Evolutionary conservation across 176 grass and related monocot species (phyloP), one percentile per base, ranked within the genome.

Genomic region (Hyparrhenia diplandra): DNA sequence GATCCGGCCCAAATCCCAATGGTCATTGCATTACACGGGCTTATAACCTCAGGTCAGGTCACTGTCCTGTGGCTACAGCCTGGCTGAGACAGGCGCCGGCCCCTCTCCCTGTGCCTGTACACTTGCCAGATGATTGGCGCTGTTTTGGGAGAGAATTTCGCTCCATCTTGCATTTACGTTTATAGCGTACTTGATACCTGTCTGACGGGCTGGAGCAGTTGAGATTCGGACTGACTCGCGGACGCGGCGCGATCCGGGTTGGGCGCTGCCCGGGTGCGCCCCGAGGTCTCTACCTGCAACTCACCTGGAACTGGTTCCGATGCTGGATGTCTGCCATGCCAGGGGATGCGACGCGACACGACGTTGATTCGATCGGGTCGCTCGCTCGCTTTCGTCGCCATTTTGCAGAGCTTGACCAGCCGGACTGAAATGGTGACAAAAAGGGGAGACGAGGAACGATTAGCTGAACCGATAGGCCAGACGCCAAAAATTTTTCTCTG

Each of bases 131-230:
- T 81, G 76, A 81, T 81, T 36, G 82, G 10, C 18, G 14, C 77
- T 16, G 25, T 64, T 80, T 63, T 5, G 28, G 20, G 55, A 65
- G 77, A 65, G 55, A 69, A 47, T 20, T 81, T 43, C 24, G 71
- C 24, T 63, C 51, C 18, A 49, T 35, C 69, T 32, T 34, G n/a
- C n/a, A n/a, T n/a, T n/a, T n/a, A n/a, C n/a, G 14, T 64, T 51
- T 51, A 51, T 65, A 52, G 60, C n/a, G n/a, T n/a, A n/a, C n/a
- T n/a, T n/a, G n/a, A n/a, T n/a, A n/a, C n/a, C 40, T 75, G 70
- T 42, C 69, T 75, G 76, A 76, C 76, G n/a, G n/a, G n/a, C n/a
- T n/a, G 71, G 67, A 89, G 68, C 77, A 41, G 71, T n/a, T n/a
- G 82, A 71, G n/a, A 64, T 55, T 55, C 54, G 20, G 34, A 35